These are phyloP conservation scores for Schoenoplectus tabernaemontani DNA, from an alignment of 202 grass and related monocot species.

Conservation along the genomic window DNA sequence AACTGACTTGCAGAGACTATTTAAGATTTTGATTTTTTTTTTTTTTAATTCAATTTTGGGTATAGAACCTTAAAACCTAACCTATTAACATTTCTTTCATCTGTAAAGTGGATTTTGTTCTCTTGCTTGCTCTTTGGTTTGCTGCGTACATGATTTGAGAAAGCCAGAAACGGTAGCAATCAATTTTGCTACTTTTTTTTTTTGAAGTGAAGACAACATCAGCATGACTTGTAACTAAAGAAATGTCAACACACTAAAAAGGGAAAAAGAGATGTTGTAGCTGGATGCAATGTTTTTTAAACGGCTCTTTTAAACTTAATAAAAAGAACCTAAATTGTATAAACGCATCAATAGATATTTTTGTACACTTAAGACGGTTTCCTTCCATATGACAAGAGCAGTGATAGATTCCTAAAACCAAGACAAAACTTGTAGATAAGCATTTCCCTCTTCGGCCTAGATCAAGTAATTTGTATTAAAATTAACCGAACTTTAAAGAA, in stretches of 20 bases:
- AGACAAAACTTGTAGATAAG: no score
- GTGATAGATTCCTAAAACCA: no score
- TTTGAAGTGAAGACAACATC: background rate
- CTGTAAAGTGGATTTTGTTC: background rate
- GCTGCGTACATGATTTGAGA: background rate
- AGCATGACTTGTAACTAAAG: background rate
- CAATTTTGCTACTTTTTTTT: background rate
- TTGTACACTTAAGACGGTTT: no score
- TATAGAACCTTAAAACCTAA: background rate
- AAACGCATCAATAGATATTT: no score
- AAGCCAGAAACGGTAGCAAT: background rate
- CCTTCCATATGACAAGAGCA: no score
- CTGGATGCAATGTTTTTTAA: background rate
- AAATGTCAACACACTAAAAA: background rate
- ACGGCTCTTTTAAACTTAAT: no score
- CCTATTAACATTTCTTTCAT: background rate
- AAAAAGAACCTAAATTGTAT: no score
- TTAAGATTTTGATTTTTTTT: no score
- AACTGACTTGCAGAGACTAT: no score
- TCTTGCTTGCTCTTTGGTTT: background rate
- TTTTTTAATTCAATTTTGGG: background rate
- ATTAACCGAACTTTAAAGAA: no score
- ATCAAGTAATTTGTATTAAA: no score
- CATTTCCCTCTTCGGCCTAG: no score
- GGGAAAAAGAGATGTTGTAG: background rate